Percentiles rank a stretch among this genome's conserved stretches.
phyloP scores from a whole-genome alignment of 495 filamentous ascomycete species.

The Hypomontagnella submonticulosa region DNA sequence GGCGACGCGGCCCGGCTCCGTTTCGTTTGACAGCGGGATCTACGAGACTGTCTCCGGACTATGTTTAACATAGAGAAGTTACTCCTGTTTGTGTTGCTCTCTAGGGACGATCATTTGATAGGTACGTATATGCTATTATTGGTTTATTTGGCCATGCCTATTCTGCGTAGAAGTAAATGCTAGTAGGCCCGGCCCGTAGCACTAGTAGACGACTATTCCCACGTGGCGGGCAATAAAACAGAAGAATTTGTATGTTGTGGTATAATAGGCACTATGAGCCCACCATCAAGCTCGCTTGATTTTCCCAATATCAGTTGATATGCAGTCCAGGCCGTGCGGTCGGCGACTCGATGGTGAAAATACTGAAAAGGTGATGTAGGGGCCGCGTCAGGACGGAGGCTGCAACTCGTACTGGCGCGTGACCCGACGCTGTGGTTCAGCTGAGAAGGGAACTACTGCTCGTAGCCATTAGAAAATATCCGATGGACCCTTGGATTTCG shows the following conservation, averaged over 20 bases:
- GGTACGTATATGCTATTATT: too few relatives aligned
- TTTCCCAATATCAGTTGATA: too few relatives aligned
- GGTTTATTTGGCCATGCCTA: too few relatives aligned
- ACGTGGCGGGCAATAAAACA: not conserved
- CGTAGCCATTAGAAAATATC: not conserved
- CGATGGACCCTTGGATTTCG: not conserved
- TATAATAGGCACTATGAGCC: not conserved
- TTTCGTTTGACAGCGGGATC: too few relatives aligned
- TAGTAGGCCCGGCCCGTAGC: not conserved
- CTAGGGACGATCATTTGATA: too few relatives aligned
- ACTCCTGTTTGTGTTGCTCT: too few relatives aligned
- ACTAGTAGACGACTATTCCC: constrained; percentile 7
- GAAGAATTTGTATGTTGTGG: not conserved
- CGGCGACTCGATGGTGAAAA: not conserved
- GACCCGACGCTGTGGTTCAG: not conserved
- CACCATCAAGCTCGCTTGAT: too few relatives aligned
- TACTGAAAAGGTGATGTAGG: not conserved
- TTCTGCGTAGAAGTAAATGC: too few relatives aligned
- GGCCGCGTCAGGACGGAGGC: not conserved
- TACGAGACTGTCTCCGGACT: too few relatives aligned
- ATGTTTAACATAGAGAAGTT: too few relatives aligned
- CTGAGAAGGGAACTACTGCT: not conserved
- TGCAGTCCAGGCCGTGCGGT: too few relatives aligned
- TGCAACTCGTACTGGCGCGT: constrained; percentile 5
- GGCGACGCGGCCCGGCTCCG: too few relatives aligned